Base-by-base conservation (phyloP, 805 yeast species). In the Schwanniomyces occidentalis region DNA sequence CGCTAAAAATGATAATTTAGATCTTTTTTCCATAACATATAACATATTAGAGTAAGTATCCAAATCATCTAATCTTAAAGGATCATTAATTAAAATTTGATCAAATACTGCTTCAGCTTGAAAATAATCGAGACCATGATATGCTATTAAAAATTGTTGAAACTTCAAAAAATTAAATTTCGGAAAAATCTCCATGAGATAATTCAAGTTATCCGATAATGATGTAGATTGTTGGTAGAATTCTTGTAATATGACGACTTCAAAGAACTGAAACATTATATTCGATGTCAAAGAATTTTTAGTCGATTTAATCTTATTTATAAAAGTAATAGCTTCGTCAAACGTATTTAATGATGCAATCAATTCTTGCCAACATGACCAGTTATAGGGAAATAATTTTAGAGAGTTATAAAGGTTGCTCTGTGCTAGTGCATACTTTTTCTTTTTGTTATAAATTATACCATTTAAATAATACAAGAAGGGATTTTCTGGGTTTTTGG, bases 11-110 rank as follows among this genome's bases (percentile, higher is more conserved):
- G 96, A 82, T 16, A 93, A 68, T 56, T 93, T 90, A 1, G 95
- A 73, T 42, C 78, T 75, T 56, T 87, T 86, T 51, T 89, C 96
- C 85, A 88, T 86, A 24, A 93, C 98, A 52, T 90, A 93, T 23
- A 93, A 70, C 56, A 93, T 86, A 58, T 93, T 91, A n/a, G 98
- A 90, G 58, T 86, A 93, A 0, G 85, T 78, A 54, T 93, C 99
- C 66, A 93, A 68, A 49, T 90, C 96, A 50, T 93, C 98, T 15
- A 93, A 65, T 29, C 97, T 65, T 45, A 85, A 75, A 0, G 98
- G 98, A 56, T 93, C 98, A 15, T 63, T 64, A 6, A 70, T 53
- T 16, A 90, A 61, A 1, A 93, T 75, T 28, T 77, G 75, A 54
- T 91, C 96, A 56, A 91, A 93, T 2, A 85, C 61, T 33, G 66